A percentile compares a stretch with the other conserved stretches of the same genome.
These are phyloP conservation scores for Claviceps pazoutovae DNA, from an alignment of 2,329 filamentous ascomycete species.

Conservation along the genomic window DNA sequence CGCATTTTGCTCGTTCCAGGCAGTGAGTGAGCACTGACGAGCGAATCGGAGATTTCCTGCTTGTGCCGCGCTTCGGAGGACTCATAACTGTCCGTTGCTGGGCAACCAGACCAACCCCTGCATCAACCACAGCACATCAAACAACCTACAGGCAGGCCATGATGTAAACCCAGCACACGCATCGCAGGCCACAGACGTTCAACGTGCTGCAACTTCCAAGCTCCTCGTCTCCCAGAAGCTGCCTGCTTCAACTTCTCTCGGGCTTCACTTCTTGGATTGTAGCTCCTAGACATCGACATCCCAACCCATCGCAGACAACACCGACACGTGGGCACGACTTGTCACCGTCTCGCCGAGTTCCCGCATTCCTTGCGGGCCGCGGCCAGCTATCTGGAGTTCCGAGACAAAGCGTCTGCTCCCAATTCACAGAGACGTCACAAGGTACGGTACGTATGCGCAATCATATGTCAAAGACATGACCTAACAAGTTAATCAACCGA, in stretches of 20 bases:
- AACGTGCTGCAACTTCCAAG: no score
- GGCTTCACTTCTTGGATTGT: no score
- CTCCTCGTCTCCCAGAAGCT: neutral
- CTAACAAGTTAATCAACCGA: neutral
- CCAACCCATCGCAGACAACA: neutral
- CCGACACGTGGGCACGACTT: neutral
- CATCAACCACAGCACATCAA: neutral
- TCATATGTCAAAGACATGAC: no score
- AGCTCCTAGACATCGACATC: neutral
- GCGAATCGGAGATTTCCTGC: no score
- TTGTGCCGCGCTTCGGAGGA: no score
- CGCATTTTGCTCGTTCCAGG: no score
- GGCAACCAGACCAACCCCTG: constrained; percentile 13
- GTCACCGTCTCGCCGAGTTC: neutral
- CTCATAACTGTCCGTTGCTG: constrained; percentile 10
- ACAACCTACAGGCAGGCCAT: no score
- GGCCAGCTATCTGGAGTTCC: neutral
- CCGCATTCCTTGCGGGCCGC: constrained; percentile 4
- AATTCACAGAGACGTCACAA: neutral
- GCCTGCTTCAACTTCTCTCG: no score
- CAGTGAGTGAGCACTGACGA: no score
- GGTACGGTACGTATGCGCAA: neutral
- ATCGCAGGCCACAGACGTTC: no score
- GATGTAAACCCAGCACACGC: no score
- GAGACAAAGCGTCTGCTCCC: neutral